Base-by-base conservation (phyloP, 1,284 basidiomycete species). In the Cryptococcus maquisensis region DNA sequence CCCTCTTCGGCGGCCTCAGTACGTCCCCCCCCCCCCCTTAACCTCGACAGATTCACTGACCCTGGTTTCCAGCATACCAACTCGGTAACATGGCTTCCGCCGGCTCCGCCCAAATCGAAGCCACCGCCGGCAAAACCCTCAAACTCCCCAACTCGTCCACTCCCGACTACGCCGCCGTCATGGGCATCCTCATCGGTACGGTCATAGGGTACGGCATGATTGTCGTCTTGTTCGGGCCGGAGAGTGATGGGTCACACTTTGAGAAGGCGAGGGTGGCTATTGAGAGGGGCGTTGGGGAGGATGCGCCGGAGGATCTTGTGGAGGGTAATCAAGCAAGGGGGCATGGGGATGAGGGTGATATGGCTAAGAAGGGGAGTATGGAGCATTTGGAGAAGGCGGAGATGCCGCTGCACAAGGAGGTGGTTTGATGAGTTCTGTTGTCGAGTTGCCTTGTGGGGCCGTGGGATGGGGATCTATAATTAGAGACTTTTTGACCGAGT, bases 1-100 rank as follows among this genome's bases (percentile, higher is more conserved):
- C 92, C 8, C 88, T 90, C 0, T 97, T 95, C 81, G 87, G 88
- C 20, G 94, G 94, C 61, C 83, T 95, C 0, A 96, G 68, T 91
- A 41, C 86, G 88, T 55, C 51, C 23, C 23, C 36, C 55, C 24
- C 23, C 55, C 44, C 37, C 44, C 2, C 28, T 21, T 18, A 35
- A n/a, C 13, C 38, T 20, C 7, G 13, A 21, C 10, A 16, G 13
- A 4, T 40, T 40, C 16, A 15, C 20, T 40, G 20, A 40, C 16
- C 2, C 7, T 9, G 3, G 21, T 16, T n/a, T 9, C 4, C 39
- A 40, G 21, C 20, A 36, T n/a, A n/a, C 39, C 52, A 59, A 54
- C 61, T 74, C 39, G 75, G 75, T 54, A 78, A 75, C 65, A 95
- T 95, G 87, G 84, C 94, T 8, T 90, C 88, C 0, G 84, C 86